Evolutionary conservation across 1,284 basidiomycete species (phyloP).

Genomic region (Fistulina hepatica): DNA sequence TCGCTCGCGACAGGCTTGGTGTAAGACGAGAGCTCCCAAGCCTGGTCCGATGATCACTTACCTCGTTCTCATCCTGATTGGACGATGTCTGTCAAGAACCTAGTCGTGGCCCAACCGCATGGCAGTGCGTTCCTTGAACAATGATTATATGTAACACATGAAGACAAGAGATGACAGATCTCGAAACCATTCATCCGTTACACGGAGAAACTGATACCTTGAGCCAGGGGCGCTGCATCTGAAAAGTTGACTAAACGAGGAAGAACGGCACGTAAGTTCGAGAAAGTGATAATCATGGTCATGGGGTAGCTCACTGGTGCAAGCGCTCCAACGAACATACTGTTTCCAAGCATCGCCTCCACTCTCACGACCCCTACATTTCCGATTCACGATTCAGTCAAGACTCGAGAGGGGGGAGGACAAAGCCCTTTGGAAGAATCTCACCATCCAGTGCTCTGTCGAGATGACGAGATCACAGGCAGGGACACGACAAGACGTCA

Average conservation of each 20-base stretch:
- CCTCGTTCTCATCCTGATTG: no score
- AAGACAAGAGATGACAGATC: conserved; percentile 1
- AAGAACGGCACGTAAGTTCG: background rate
- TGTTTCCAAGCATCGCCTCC: conserved; percentile 97
- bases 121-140: no score
- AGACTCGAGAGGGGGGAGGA: conserved; percentile 10
- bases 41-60: no score
- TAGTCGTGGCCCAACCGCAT: no score
- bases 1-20: no score
- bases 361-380: conserved; percentile 83
- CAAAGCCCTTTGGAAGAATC: no score
- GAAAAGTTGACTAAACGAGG: conserved; percentile 78
- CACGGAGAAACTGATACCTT: conserved; percentile 75
- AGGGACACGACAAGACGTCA: conserved; percentile 3
- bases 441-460: conserved; percentile 72
- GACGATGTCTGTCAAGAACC: no score
- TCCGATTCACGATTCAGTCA: conserved; percentile 10
- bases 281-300: background rate
- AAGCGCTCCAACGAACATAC: conserved; percentile 80
- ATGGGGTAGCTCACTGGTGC: conserved; percentile 44
- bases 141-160: no score
- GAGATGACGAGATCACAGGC: conserved; percentile 6
- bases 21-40: no score
- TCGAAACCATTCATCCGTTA: conserved; percentile 22
- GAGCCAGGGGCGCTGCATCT: conserved; percentile 78